Percentiles rank a stretch among this genome's conserved stretches.
phyloP scores from a whole-genome alignment of 129 eudicot species.

The Kitagawia praeruptora region DNA sequence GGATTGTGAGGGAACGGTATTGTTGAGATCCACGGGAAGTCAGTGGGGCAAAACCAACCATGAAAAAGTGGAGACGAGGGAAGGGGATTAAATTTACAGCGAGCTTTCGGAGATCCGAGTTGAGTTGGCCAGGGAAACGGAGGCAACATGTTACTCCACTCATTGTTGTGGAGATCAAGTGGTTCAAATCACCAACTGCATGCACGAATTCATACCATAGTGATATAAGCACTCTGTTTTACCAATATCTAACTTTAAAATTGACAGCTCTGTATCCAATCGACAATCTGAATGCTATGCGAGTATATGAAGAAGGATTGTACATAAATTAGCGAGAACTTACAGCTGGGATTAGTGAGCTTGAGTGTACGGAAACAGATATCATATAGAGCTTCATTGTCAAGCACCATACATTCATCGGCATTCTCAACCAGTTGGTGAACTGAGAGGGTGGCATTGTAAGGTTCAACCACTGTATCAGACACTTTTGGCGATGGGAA shows the following conservation, averaged over 20 bases:
- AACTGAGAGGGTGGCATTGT: conserved; percentile 82
- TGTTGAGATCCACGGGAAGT: conserved; percentile 14
- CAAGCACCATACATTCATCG: conserved; percentile 83
- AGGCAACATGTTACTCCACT: conserved; percentile 13
- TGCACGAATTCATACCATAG: background rate
- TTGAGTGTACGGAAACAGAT: conserved; percentile 82
- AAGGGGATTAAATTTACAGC: conserved; percentile 12
- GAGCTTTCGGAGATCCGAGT: conserved; percentile 9
- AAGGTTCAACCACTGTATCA: conserved; percentile 83
- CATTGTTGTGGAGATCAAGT: conserved; percentile 14
- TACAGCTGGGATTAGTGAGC: conserved; percentile 82
- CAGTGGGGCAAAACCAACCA: conserved; percentile 10
- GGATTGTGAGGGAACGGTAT: conserved; percentile 12
- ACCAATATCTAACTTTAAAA: background rate
- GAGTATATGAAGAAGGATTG: background rate
- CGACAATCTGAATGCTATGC: background rate
- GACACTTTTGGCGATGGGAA: conserved; percentile 81
- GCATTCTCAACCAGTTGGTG: conserved; percentile 85
- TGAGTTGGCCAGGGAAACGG: conserved; percentile 15
- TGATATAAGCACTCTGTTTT: background rate
- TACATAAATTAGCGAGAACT: conserved; percentile 15
- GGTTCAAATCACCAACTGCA: conserved; percentile 60
- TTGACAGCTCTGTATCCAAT: background rate
- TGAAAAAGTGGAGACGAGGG: conserved; percentile 13
- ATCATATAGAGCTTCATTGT: conserved; percentile 71